Percentiles rank a stretch among this genome's conserved stretches.
Evolutionary conservation across 768 basidiomycete species (phyloP).

Genomic region (Naganishia vaughanmartiniae): DNA sequence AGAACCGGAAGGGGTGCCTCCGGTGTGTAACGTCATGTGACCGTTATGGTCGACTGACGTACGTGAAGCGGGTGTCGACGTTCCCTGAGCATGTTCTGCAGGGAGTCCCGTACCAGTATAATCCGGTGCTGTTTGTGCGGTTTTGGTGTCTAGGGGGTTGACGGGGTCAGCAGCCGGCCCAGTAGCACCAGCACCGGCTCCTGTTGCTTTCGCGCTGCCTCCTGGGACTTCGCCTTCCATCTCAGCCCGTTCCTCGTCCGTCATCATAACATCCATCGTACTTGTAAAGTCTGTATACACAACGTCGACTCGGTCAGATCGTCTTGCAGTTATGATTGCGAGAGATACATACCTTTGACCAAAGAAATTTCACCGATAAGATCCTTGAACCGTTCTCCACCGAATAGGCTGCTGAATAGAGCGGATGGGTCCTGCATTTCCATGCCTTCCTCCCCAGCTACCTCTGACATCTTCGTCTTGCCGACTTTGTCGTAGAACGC

Average conservation of each 20-base stretch:
- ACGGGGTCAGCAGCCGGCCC: background rate
- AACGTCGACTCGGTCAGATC: conserved; percentile 47
- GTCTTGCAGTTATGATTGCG: conserved; percentile 51
- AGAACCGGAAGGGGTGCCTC: conserved; percentile 34
- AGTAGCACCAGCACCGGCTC: conserved; percentile 21
- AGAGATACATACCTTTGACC: conserved; percentile 63
- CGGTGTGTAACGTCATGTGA: conserved; percentile 34
- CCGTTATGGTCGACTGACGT: conserved; percentile 35
- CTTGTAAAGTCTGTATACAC: conserved; percentile 62
- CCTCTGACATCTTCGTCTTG: conserved; percentile 68
- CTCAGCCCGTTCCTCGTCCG: conserved; percentile 87
- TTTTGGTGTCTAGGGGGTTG: conserved; percentile 1
- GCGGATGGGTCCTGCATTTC: conserved; percentile 91
- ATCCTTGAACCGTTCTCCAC: conserved; percentile 46
- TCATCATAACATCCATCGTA: conserved; percentile 68
- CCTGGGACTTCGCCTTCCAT: conserved; percentile 50
- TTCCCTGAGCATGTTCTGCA: conserved; percentile 6
- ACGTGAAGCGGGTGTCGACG: conserved; percentile 29
- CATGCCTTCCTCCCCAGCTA: conserved; percentile 77
- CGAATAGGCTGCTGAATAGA: conserved; percentile 91
- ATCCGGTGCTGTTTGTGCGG: conserved; percentile 18
- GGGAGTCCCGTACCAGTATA: conserved; percentile 12
- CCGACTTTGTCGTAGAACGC: conserved; percentile 94
- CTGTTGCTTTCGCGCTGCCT: conserved; percentile 25
- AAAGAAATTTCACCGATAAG: conserved; percentile 58